These are phyloP conservation scores for Mycena albidolilacea DNA, from an alignment of 768 basidiomycete species.

Conservation along the genomic window DNA sequence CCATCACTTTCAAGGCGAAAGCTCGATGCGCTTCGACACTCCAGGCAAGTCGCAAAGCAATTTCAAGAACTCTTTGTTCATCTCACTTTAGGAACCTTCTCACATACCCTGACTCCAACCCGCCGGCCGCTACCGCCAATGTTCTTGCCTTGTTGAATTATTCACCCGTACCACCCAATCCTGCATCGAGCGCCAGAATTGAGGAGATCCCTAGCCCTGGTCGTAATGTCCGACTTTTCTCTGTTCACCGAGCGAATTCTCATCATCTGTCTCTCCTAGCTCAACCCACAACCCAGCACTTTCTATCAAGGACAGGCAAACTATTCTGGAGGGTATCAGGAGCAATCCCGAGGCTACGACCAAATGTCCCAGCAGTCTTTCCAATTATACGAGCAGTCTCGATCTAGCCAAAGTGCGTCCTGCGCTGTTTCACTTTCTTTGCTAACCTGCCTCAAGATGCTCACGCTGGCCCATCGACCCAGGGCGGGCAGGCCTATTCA, in stretches of 20 bases:
- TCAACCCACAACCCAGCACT: neutral
- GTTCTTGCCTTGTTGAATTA: neutral
- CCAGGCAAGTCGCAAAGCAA: neutral
- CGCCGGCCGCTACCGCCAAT: neutral
- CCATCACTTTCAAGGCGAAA: constrained; percentile 10
- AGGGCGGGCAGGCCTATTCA: neutral
- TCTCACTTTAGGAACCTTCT: constrained; percentile 18
- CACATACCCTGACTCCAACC: constrained; percentile 8
- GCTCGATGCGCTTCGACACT: neutral
- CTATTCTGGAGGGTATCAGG: neutral
- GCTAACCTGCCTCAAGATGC: neutral
- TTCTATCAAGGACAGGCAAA: neutral
- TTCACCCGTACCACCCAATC: neutral
- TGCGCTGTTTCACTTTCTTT: neutral
- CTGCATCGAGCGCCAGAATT: constrained; percentile 31
- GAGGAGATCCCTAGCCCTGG: constrained; percentile 22
- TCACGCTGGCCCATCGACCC: neutral
- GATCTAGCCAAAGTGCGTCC: constrained; percentile 11
- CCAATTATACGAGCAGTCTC: neutral
- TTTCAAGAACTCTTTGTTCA: neutral
- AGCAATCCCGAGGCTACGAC: too few relatives aligned
- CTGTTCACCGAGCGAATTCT: neutral
- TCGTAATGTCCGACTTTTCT: constrained; percentile 11
- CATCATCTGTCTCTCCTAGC: constrained; percentile 5
- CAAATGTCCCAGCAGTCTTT: too few relatives aligned